Base-by-base conservation (phyloP, 2,329 filamentous ascomycete genomes). In the Cercospora canescens region DNA sequence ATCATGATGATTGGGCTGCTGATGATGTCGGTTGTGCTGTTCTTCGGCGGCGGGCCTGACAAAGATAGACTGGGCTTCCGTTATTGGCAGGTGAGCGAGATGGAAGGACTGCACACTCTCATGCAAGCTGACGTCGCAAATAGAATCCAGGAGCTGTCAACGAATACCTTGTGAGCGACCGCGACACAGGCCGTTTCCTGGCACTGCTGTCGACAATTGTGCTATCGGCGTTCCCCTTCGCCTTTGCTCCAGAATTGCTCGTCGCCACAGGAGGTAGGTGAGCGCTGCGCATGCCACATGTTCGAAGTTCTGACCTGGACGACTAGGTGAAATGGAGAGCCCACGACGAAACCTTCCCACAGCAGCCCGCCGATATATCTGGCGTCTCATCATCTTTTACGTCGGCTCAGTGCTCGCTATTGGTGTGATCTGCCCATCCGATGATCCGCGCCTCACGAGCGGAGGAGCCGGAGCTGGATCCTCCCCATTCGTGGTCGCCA, bases 331-430 rank as follows among this genome's bases (percentile, higher is more conserved):
- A 71, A 87, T 87, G 81, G 79, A 85, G 68, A 83, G 78, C 11
- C 87, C 85, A 1, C 81, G 86, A n/a, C 80, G 82, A 48, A 88
- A 88, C 68, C 79, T 90, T 6, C 87, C 87, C 16, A 84, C 80
- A 18, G 87, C 87, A 1, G 85, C 84, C 0, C 81, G 84, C n/a
- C 81, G 85, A 8, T 88, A 86, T 75, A 87, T 89, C 76, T 88
- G 84, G 74, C 87, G 87, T 12, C 79, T 89, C n/a, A 77, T 88
- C 14, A 81, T 88, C 75, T 88, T 89, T 79, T 89, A 89, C 74
- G 79, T 89, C 60, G 76, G 84, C 6, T 82, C 81, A 2, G 83
- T 87, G 1, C 77, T 89, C 2, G 84, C 85, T n/a, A 88, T 89
- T 60, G 84, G 86, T 37, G 82, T 89, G 34, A 87, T 87, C 62